Evolutionary conservation across 768 basidiomycete species (phyloP), one percentile per base, ranked within the genome.

Genomic region (Leccinellum rugosiceps): DNA sequence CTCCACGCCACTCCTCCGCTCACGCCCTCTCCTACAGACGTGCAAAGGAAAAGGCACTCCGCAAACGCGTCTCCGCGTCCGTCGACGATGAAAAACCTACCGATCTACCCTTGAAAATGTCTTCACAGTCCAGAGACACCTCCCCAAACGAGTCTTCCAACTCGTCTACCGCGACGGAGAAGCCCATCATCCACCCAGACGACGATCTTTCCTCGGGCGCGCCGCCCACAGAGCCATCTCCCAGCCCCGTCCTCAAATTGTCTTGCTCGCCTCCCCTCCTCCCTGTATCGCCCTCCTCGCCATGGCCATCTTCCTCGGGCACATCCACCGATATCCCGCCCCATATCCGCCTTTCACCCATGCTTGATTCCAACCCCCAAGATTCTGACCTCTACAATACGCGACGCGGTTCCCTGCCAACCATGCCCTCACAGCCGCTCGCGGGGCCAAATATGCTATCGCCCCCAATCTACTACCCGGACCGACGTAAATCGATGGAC

Each of bases 41-140:
- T 55, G 92, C 92, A 52, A 94, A 94, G 73, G 89, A 90, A 71
- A 94, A 94, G 71, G 82, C 77, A 68, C 65, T 83, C 77, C 75
- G 82, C 76, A 49, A 78, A 75, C 67, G 88, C 85, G 72, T 74
- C 52, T 11, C 68, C 2, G 45, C 61, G 0, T 41, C 43, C 14
- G 35, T 38, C 65, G 61, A 75, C 64, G 60, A 68, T 53, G 38
- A 63, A 59, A 58, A 23, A 4, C 15, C 56, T 3, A 34, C 50
- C 3, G 49, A 55, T 1, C 26, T 60, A 1, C 55, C 69, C 0
- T 9, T 26, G 17, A 59, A 64, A 68, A 59, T 52, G 21, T 56
- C 57, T 1, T 47, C 55, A 0, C 32, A 32, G 0, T 52, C 58
- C 14, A 58, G 72, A 34, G 71, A 72, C 31, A 48, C 66, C 50